These are phyloP conservation scores for Cryphonectria nitschkei DNA, from an alignment of 2,329 filamentous ascomycete species.

Conservation along the genomic window DNA sequence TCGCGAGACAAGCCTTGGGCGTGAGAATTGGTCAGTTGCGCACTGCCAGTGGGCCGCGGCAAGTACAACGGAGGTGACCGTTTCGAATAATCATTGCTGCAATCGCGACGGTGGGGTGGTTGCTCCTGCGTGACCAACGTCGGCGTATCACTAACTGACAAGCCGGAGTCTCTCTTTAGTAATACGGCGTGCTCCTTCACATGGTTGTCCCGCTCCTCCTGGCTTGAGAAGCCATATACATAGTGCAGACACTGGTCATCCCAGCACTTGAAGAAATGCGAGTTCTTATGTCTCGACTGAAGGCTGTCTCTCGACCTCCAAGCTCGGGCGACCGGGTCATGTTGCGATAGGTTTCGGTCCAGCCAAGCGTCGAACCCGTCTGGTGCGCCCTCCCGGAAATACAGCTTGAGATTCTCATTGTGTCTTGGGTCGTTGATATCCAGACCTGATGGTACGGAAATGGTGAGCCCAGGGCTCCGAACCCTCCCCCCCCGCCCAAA, in stretches of 20 bases:
- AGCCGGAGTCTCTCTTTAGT: conserved; percentile 50
- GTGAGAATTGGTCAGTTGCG: conserved; percentile 42
- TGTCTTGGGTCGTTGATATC: conserved; percentile 47
- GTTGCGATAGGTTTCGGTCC: conserved; percentile 52
- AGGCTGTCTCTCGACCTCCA: conserved; percentile 44
- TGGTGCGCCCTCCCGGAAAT: conserved; percentile 46
- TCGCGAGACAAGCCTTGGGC: conserved; percentile 42
- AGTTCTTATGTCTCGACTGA: conserved; percentile 41
- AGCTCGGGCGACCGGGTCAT: conserved; percentile 52
- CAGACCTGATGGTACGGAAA: conserved; percentile 40
- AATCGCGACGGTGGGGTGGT: conserved; percentile 35
- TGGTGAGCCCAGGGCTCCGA: conserved; percentile 14
- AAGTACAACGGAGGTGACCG: conserved; percentile 46
- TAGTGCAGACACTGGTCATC: conserved; percentile 60
- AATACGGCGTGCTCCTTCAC: conserved; percentile 48
- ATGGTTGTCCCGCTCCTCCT: conserved; percentile 57
- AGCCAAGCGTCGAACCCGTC: conserved; percentile 56
- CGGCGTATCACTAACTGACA: conserved; percentile 45
- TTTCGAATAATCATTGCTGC: conserved; percentile 40
- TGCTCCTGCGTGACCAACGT: conserved; percentile 43
- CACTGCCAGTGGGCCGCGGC: conserved; percentile 39
- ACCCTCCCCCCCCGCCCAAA: not conserved
- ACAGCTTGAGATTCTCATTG: conserved; percentile 43
- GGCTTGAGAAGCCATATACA: conserved; percentile 59
- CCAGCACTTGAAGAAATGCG: conserved; percentile 57